Evolutionary conservation across 139 green algal species (phyloP).

Genomic region (Closterium sp.): DNA sequence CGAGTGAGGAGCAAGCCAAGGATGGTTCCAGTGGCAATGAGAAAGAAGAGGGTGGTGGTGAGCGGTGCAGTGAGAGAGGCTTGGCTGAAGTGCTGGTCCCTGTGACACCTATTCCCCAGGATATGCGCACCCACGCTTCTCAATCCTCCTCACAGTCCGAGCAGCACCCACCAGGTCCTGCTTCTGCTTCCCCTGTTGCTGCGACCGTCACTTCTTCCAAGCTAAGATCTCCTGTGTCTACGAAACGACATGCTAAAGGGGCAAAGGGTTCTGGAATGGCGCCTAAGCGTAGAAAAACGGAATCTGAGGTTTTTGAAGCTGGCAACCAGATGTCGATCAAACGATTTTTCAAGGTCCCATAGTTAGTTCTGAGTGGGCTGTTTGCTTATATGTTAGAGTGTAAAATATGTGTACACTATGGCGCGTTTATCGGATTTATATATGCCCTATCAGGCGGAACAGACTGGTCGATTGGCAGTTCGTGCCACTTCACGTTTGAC

Average conservation of each 20-base stretch:
- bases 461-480: too few relatives aligned
- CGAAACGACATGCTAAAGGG: background rate
- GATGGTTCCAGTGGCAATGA: background rate
- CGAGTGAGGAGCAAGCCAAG: background rate
- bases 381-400: background rate
- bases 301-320: background rate
- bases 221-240: background rate
- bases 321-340: background rate
- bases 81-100: background rate
- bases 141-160: background rate
- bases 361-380: background rate
- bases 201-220: background rate
- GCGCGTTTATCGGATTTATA: too few relatives aligned
- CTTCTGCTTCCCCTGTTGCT: background rate
- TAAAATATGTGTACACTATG: too few relatives aligned
- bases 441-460: too few relatives aligned
- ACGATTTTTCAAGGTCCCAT: background rate
- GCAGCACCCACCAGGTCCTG: background rate
- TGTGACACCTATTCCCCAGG: background rate
- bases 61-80: background rate
- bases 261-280: background rate
- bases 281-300: background rate
- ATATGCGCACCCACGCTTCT: background rate
- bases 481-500: background rate
- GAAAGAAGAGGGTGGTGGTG: background rate